These are phyloP conservation scores for Coelastrella sp. DNA, from an alignment of 139 green algal species.

Conservation along the genomic window DNA sequence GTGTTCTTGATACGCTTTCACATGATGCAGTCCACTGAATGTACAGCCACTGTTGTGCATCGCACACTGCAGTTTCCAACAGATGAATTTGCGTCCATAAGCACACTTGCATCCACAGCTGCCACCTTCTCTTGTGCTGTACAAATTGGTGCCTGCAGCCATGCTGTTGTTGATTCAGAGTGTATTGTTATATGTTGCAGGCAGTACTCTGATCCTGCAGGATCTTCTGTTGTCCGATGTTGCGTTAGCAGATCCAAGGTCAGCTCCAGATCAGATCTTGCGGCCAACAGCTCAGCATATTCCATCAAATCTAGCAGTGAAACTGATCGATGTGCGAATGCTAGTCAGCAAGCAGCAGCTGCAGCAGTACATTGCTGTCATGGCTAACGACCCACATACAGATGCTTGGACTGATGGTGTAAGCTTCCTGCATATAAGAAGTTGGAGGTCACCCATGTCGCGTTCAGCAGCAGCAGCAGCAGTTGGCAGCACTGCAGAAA, in stretches of 20 bases:
- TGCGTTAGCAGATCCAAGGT: background rate
- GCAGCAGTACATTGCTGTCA: background rate
- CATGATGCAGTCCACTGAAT: too few relatives aligned
- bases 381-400: background rate
- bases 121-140: too few relatives aligned
- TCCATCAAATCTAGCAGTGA: background rate
- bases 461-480: background rate
- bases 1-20: too few relatives aligned
- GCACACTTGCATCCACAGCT: too few relatives aligned
- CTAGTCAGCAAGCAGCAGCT: background rate
- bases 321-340: slow-evolving; percentile 7
- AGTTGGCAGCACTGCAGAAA: background rate
- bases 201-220: background rate
- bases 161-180: background rate
- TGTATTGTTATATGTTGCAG: background rate
- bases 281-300: background rate
- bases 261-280: background rate
- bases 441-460: background rate
- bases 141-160: background rate
- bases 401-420: background rate
- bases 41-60: too few relatives aligned
- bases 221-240: background rate
- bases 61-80: too few relatives aligned
- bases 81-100: too few relatives aligned
- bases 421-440: slow-evolving; percentile 3